phyloP scores from a whole-genome alignment of 345 rosid genomes.

The Hypericum androsaemum region DNA sequence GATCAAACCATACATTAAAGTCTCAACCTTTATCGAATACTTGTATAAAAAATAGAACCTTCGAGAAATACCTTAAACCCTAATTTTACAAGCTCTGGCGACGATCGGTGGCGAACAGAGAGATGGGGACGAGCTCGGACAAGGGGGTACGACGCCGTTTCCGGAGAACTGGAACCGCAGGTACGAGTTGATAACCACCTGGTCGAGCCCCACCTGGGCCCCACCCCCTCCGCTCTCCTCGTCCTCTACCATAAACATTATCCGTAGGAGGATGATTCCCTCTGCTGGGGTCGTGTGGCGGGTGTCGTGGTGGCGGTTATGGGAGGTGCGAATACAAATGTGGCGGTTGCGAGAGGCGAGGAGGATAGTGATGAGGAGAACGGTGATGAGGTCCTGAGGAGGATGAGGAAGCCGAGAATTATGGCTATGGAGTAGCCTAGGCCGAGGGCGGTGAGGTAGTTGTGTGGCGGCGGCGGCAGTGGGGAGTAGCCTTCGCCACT shows the following conservation, averaged over 20 bases:
- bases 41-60: no score
- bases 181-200: no score
- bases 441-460: conserved; percentile 57
- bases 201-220: no score
- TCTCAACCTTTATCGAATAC: no score
- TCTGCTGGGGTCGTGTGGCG: conserved; percentile 22
- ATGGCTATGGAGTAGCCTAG: conserved; percentile 94
- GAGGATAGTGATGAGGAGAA: conserved; percentile 73
- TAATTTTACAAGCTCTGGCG: conserved; percentile 42
- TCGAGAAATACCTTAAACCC: no score
- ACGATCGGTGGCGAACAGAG: conserved; percentile 83
- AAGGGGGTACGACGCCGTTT: conserved; percentile 2
- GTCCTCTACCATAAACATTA: conserved; percentile 76
- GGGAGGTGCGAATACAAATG: no score
- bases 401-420: conserved; percentile 79
- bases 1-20: no score
- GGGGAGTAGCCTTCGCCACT: no score
- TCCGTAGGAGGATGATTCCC: conserved; percentile 78
- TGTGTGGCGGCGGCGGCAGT: conserved; percentile 12
- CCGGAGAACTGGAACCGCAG: no score
- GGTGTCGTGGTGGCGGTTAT: conserved; percentile 10
- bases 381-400: conserved; percentile 71
- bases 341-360: conserved; percentile 49
- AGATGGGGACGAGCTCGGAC: conserved; percentile 88
- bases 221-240: conserved; percentile 25